phyloP scores from a whole-genome alignment of 176 grass and related monocot species.

The Thinopyrum elongatum region DNA sequence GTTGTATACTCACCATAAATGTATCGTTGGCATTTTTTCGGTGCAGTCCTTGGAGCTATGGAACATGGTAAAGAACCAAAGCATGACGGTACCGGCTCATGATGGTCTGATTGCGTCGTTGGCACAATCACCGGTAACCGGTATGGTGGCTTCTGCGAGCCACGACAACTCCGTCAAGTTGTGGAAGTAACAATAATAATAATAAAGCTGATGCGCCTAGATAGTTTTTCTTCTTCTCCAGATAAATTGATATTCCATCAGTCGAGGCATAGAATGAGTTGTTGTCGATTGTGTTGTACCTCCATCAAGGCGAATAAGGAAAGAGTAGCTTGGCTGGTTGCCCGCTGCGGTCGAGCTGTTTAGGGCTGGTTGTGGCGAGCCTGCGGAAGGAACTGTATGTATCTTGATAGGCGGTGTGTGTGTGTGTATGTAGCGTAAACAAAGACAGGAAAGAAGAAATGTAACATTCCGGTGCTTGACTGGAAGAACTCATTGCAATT shows the following conservation, averaged over 20 bases:
- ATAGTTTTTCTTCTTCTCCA: constrained; percentile 13
- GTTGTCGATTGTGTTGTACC: constrained; percentile 10
- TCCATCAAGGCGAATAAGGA: constrained; percentile 37
- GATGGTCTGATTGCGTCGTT: constrained; percentile 74
- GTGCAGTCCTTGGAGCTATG: constrained; percentile 90
- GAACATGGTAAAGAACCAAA: constrained; percentile 92
- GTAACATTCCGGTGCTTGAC: constrained; percentile 7
- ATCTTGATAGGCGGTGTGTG: constrained; percentile 24
- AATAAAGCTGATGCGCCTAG: constrained; percentile 18
- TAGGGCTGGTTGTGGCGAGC: constrained; percentile 20
- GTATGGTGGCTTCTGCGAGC: constrained; percentile 94
- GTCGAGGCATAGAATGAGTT: constrained; percentile 33
- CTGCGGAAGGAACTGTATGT: constrained; percentile 34
- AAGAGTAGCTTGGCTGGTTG: constrained; percentile 8
- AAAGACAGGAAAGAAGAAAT: neutral
- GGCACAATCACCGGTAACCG: constrained; percentile 68
- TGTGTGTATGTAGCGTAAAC: constrained; percentile 7
- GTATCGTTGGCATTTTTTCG: constrained; percentile 16
- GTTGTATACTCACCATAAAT: neutral
- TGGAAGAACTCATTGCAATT: constrained; percentile 31
- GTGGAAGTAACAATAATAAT: constrained; percentile 77
- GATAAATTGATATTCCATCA: constrained; percentile 32
- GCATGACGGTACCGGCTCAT: constrained; percentile 74
- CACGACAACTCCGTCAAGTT: constrained; percentile 93
- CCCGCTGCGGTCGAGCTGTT: constrained; percentile 16